Evolutionary conservation across 805 yeast species (phyloP).

Genomic region (Kodamaea kaohsiungensis): DNA sequence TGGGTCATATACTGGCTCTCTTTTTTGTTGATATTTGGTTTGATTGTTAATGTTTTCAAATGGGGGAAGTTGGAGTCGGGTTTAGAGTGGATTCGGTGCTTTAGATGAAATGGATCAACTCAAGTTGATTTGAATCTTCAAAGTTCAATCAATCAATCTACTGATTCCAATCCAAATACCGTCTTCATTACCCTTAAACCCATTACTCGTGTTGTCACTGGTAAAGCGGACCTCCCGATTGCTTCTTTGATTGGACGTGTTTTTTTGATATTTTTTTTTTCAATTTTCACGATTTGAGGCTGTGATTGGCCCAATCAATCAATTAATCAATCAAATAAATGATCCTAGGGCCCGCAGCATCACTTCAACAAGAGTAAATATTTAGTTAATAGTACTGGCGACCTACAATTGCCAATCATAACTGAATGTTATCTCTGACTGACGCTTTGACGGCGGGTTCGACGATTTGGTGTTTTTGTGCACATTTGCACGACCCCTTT

Average conservation of each 20-base stretch:
- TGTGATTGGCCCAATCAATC: background rate
- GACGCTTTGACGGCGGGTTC: background rate
- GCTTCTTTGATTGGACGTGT: conserved; percentile 10
- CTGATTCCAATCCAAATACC: background rate
- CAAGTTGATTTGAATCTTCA: too few species aligned
- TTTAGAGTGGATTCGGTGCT: background rate
- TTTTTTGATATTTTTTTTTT: background rate
- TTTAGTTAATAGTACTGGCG: too few species aligned
- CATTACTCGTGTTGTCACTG: too few species aligned
- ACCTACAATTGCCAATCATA: background rate
- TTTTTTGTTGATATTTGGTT: background rate
- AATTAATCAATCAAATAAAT: background rate
- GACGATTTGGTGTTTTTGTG: conserved; percentile 3
- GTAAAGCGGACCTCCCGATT: background rate
- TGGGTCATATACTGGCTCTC: background rate
- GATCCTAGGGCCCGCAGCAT: background rate
- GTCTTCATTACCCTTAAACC: background rate
- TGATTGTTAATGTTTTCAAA: background rate
- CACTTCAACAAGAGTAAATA: background rate
- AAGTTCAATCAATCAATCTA: background rate
- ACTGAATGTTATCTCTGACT: conserved; percentile 2
- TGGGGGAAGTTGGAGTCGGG: background rate
- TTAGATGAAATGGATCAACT: too few species aligned
- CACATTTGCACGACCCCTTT: conserved; percentile 8
- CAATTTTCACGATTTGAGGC: conserved; percentile 7